Evolutionary conservation across 192 early-diverging fungal genomes (phyloP).

Genomic region (Coemansia sp.): DNA sequence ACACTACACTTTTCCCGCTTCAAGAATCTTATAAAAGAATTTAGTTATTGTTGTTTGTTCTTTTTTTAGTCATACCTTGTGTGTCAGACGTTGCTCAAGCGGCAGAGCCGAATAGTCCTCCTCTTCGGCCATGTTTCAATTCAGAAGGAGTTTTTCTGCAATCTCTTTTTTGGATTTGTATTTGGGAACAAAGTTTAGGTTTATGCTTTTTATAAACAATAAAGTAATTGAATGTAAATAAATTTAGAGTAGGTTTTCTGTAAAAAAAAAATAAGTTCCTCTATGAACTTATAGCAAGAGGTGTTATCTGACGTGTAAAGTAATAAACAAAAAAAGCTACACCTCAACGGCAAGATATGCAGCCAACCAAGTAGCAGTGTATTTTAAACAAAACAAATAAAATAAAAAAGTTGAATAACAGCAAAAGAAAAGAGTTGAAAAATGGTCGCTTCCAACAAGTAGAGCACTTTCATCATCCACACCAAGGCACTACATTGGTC

Average conservation of each 20-base stretch:
- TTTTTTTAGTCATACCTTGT: slow-evolving; percentile 65
- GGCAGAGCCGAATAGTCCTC: slow-evolving; percentile 79
- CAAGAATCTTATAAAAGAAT: background rate
- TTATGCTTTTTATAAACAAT: background rate
- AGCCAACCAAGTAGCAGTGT: background rate
- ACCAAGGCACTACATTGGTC: too few species aligned
- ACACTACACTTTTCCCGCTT: background rate
- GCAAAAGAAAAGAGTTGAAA: background rate
- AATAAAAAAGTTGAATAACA: background rate
- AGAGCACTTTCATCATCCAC: too few species aligned
- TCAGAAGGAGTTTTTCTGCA: background rate
- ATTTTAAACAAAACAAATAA: background rate
- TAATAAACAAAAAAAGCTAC: background rate
- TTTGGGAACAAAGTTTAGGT: background rate
- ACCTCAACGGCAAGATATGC: background rate
- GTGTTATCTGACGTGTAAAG: background rate
- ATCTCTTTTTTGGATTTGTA: background rate
- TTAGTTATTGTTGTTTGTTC: too few species aligned
- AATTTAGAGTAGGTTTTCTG: background rate
- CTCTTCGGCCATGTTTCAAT: slow-evolving; percentile 53
- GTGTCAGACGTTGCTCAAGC: slow-evolving; percentile 73
- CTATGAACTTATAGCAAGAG: background rate
- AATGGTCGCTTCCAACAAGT: too few species aligned
- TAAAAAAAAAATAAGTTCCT: background rate
- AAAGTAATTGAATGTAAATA: background rate